A percentile compares a stretch with the other conserved stretches of the same genome.
Conservation (phyloP, 1,284 basidiomycete species). For the Meira miltonrushii region DNA sequence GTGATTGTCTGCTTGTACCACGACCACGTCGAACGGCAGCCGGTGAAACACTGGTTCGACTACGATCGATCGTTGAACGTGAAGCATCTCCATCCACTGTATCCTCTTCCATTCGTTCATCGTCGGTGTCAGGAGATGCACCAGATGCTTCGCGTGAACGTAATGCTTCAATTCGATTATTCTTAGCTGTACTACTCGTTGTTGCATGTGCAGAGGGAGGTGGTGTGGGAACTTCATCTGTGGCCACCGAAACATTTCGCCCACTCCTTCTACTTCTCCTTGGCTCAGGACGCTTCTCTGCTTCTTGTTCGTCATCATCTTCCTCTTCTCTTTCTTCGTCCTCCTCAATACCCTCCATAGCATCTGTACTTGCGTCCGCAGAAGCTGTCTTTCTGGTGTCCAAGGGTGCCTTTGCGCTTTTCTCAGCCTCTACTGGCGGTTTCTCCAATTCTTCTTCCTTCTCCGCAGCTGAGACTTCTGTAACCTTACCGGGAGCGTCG, state of each 20-base stretch:
- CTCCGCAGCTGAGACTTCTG: neutral
- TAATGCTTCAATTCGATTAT: neutral
- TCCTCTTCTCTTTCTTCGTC: neutral
- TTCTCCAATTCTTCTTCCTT: neutral
- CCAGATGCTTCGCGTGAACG: slow-evolving; percentile 7
- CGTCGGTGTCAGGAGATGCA: neutral
- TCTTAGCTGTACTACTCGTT: neutral
- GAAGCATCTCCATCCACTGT: neutral
- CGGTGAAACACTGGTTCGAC: slow-evolving; percentile 3
- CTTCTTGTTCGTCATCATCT: neutral
- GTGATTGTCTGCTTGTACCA: neutral
- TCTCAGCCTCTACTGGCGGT: neutral
- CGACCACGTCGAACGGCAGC: slow-evolving; percentile 1
- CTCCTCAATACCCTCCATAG: neutral
- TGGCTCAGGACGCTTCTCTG: slow-evolving; percentile 2
- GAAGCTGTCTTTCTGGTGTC: no score
- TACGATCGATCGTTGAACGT: neutral
- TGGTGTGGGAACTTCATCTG: neutral
- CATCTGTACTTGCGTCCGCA: neutral
- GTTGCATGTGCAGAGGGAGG: neutral
- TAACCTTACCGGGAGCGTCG: no score
- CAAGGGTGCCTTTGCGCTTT: neutral
- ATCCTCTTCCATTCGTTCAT: neutral
- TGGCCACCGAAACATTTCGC: neutral
- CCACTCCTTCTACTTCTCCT: slow-evolving; percentile 3